A percentile compares a stretch with the other conserved stretches of the same genome.
phyloP scores from a whole-genome alignment of 129 eudicot species.

The Escallonia herrerae region DNA sequence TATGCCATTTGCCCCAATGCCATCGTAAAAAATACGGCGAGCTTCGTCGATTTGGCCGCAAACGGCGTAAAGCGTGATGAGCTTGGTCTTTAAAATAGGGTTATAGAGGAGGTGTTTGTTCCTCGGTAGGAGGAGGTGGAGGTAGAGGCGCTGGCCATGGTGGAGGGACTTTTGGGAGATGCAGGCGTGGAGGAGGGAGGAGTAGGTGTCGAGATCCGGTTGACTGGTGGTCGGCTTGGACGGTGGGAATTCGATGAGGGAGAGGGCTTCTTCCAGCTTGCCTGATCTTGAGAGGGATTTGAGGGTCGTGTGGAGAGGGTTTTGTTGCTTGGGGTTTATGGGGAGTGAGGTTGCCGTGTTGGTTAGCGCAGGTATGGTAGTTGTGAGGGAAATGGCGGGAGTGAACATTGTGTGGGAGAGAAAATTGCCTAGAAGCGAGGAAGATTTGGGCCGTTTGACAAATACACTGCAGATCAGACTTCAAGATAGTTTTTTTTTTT shows the following conservation, averaged over 20 bases:
- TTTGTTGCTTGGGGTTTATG: slow-evolving; percentile 9
- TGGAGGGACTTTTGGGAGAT: slow-evolving; percentile 26
- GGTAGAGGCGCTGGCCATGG: slow-evolving; percentile 36
- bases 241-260: slow-evolving; percentile 19
- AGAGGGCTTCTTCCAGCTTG: slow-evolving; percentile 36
- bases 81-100: slow-evolving; percentile 30
- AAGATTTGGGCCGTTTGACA: too few species aligned
- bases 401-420: slow-evolving; percentile 1
- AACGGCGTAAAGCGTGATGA: slow-evolving; percentile 30
- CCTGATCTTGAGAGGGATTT: slow-evolving; percentile 32
- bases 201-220: slow-evolving; percentile 20
- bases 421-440: too few species aligned
- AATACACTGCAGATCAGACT: too few species aligned
- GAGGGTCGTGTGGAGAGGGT: slow-evolving; percentile 13
- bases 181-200: slow-evolving; percentile 31
- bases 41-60: slow-evolving; percentile 38
- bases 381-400: slow-evolving; percentile 19
- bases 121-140: slow-evolving; percentile 22
- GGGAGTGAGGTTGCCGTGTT: slow-evolving; percentile 23
- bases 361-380: slow-evolving; percentile 19
- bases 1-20: too few species aligned
- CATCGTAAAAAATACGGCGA: slow-evolving; percentile 23
- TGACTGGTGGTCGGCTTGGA: slow-evolving; percentile 2
- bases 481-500: too few species aligned
- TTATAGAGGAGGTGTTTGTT: slow-evolving; percentile 16